Evolutionary conservation across 1,284 basidiomycete species (phyloP).

Genomic region (Salmacisia buchloeana): DNA sequence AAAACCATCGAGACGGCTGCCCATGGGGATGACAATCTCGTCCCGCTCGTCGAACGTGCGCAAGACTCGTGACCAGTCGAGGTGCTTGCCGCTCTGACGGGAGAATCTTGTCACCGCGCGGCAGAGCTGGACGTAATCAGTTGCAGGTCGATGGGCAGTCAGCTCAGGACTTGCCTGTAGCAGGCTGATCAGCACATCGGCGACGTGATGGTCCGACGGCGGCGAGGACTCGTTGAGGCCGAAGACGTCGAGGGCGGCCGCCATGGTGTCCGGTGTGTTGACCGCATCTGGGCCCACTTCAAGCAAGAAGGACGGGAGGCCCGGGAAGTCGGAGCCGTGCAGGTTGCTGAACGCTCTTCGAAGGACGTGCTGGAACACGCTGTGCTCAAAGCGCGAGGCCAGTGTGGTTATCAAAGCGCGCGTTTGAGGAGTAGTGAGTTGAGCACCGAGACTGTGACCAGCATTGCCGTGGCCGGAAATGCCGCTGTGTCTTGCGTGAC

Average conservation of each 20-base stretch:
- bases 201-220: constrained; percentile 29
- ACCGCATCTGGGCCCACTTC: constrained; percentile 5
- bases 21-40: constrained; percentile 51
- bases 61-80: constrained; percentile 49
- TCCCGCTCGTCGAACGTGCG: constrained; percentile 53
- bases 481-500: background rate
- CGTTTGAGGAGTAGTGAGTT: background rate
- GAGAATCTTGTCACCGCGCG: constrained; percentile 20
- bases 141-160: constrained; percentile 23
- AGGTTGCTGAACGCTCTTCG: background rate
- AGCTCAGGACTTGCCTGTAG: constrained; percentile 28
- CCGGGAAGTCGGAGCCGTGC: background rate
- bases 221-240: constrained; percentile 26
- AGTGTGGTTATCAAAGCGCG: background rate
- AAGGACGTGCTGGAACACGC: constrained; percentile 2
- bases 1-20: constrained; percentile 38
- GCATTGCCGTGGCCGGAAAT: background rate
- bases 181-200: constrained; percentile 38
- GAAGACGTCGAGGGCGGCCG: constrained; percentile 24
- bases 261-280: background rate
- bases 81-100: constrained; percentile 7
- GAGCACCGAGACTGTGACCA: background rate
- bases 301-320: background rate
- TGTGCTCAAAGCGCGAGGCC: background rate
- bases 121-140: constrained; percentile 29